Evolutionary conservation across 768 basidiomycete genomes (phyloP).

Genomic region (Phlebiopsis flavidoalba): DNA sequence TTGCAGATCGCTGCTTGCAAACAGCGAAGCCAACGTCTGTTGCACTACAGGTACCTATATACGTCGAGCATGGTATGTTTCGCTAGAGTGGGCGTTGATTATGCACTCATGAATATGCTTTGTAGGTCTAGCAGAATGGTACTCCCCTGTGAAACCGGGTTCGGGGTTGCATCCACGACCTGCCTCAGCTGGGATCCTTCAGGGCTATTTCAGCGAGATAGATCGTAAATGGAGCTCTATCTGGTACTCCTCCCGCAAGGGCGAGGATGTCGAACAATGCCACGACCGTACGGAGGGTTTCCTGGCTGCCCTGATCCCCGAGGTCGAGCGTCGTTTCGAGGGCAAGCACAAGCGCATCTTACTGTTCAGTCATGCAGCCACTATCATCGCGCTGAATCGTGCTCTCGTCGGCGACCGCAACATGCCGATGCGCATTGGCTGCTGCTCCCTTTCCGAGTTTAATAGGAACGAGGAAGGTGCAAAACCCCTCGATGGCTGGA

Average conservation of each 20-base stretch:
- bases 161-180: slow-evolving; percentile 79
- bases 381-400: slow-evolving; percentile 60
- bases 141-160: slow-evolving; percentile 59
- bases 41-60: slow-evolving; percentile 62
- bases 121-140: slow-evolving; percentile 74
- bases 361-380: slow-evolving; percentile 73
- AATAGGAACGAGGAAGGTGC: slow-evolving; percentile 27
- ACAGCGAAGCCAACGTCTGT: slow-evolving; percentile 63
- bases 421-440: slow-evolving; percentile 60
- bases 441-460: slow-evolving; percentile 65
- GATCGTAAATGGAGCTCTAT: slow-evolving; percentile 61
- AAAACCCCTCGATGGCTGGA: slow-evolving; percentile 40
- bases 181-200: slow-evolving; percentile 47
- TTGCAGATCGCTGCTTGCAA: slow-evolving; percentile 80
- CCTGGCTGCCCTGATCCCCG: slow-evolving; percentile 44
- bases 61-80: slow-evolving; percentile 68
- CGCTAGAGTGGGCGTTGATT: background rate
- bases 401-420: slow-evolving; percentile 49
- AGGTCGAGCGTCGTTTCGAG: slow-evolving; percentile 41
- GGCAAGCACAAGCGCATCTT: slow-evolving; percentile 47
- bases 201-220: slow-evolving; percentile 50
- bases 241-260: slow-evolving; percentile 67
- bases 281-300: slow-evolving; percentile 57
- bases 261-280: slow-evolving; percentile 60
- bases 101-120: background rate